Conservation (phyloP, 495 filamentous ascomycete species). For the Tuber umbilicatum region DNA sequence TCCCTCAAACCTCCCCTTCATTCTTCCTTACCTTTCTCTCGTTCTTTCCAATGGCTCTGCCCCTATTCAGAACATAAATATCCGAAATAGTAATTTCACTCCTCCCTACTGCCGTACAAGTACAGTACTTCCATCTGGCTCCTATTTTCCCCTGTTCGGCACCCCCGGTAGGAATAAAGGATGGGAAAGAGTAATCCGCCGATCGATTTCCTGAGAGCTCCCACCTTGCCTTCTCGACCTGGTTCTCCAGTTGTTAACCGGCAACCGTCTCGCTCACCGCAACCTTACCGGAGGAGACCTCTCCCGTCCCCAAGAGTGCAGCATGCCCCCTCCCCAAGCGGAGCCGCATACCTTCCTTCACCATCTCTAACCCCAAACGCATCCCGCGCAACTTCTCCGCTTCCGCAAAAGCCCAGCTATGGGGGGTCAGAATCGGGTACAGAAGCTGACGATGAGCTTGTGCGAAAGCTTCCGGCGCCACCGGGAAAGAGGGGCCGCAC, state of each 20-base stretch:
- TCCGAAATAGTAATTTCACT: neutral
- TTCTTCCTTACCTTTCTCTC: neutral
- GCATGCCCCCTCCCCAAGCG: constrained; percentile 11
- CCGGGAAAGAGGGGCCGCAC: constrained; percentile 31
- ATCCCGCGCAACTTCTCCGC: constrained; percentile 25
- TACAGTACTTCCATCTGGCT: neutral
- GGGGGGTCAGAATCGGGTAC: constrained; percentile 40
- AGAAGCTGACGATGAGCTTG: constrained; percentile 41
- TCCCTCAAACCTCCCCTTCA: neutral
- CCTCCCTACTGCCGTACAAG: neutral
- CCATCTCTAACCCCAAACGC: constrained; percentile 28
- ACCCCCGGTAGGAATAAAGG: neutral
- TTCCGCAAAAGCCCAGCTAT: neutral
- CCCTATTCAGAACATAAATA: neutral
- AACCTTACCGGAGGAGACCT: constrained; percentile 31
- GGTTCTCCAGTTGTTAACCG: constrained; percentile 25
- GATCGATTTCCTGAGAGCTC: neutral
- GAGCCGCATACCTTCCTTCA: constrained; percentile 24
- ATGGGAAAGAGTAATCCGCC: neutral
- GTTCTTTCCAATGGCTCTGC: neutral
- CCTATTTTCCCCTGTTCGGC: neutral
- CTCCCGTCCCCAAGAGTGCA: constrained; percentile 9
- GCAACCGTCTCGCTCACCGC: constrained; percentile 37
- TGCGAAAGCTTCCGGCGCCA: constrained; percentile 37
- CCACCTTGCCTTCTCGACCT: constrained; percentile 11